Percentiles rank a stretch among this genome's conserved stretches.
phyloP scores from a whole-genome alignment of 495 filamentous ascomycete genomes.

The Lentithecium fluviatile region DNA sequence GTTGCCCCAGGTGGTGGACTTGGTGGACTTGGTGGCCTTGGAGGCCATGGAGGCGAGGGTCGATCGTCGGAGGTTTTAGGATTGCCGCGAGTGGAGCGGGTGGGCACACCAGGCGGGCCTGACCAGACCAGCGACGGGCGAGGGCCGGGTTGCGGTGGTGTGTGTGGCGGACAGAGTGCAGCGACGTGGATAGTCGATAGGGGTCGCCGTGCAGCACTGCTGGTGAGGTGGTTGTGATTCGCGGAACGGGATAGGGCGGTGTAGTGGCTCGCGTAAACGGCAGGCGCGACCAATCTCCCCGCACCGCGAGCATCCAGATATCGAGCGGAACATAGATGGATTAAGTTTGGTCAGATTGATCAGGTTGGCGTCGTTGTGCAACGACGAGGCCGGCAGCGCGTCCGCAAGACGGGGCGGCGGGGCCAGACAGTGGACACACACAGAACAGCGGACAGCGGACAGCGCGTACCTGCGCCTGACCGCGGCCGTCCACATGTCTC shows the following conservation, averaged over 20 bases:
- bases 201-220: too few relatives aligned
- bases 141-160: background rate
- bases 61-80: constrained; percentile 1
- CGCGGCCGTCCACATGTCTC: too few relatives aligned
- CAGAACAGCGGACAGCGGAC: constrained; percentile 1
- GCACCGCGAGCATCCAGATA: too few relatives aligned
- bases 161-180: too few relatives aligned
- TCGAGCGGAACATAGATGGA: too few relatives aligned
- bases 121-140: background rate
- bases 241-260: background rate
- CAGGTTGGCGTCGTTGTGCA: too few relatives aligned
- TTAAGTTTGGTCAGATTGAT: too few relatives aligned
- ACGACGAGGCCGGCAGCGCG: too few relatives aligned
- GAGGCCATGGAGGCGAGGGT: background rate
- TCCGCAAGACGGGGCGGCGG: too few relatives aligned
- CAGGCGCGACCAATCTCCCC: background rate
- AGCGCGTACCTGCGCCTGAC: constrained; percentile 30
- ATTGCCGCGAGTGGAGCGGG: background rate
- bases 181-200: too few relatives aligned
- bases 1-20: constrained; percentile 29
- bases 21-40: constrained; percentile 13
- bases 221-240: background rate
- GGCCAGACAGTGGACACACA: too few relatives aligned
- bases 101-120: background rate
- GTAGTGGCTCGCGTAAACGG: constrained; percentile 18